Base-by-base conservation (phyloP, 805 yeast genomes). In the Torulaspora maleeae region DNA sequence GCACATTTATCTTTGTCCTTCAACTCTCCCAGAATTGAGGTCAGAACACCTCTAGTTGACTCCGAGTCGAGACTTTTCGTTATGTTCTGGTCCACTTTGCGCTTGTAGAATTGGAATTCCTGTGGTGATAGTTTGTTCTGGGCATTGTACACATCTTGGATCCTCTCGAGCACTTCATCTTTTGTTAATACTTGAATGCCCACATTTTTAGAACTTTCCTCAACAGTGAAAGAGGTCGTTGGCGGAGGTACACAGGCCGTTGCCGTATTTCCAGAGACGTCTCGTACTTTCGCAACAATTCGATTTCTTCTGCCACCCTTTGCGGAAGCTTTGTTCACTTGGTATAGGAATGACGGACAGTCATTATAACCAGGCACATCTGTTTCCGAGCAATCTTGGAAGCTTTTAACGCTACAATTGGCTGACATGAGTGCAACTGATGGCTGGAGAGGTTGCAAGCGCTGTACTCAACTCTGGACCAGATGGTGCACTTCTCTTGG, bases 361-460 rank as follows among this genome's bases (percentile, higher is more conserved):
- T 72, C 76, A 49, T 72, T 72, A 46, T 71, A 72, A 1, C 75
- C 75, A 3, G 63, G 54, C n/a, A 72, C 66, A 38, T 71, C 69
- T 2, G 70, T 58, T 48, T 70, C 75, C 5, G 64, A 35, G 28
- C 73, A 68, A 49, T 72, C 64, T 49, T 72, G 76, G 43, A 64
- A 66, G 38, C 67, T 61, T 45, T 53, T 60, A n/a, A 54, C 49
- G 7, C 38, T 29, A 15, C 40, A 10, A 12, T 35, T 27, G 9
- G 44, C 34, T 3, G 44, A 41, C 44, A 41, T 41, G 33, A 25
- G 33, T 16, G 16, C 35, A 16, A 8, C 16, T 16, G 20, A 32
- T 32, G 11, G 19, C 11, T 16, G 7, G n/a, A 10, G 20, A 15
- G 2, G 17, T 9, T 32, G 9, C 3, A 27, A 27, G n/a, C 28